Conservation (phyloP, 805 yeast genomes). For the Lipomyces sp. region DNA sequence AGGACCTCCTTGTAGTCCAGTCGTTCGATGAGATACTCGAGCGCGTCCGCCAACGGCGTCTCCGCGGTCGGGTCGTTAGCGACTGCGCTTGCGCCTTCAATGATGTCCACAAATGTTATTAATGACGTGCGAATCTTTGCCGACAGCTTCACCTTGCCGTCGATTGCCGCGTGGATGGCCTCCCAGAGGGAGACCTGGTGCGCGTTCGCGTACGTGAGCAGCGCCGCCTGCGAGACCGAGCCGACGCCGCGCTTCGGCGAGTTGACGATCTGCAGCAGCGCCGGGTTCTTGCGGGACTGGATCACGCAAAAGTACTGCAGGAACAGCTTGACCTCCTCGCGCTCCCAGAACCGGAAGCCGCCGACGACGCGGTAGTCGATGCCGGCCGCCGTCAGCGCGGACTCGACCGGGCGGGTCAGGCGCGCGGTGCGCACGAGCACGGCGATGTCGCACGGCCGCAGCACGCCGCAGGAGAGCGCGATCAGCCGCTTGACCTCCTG, state of each 20-base stretch:
- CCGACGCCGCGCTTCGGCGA: slow-evolving; percentile 72
- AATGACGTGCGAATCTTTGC: slow-evolving; percentile 3
- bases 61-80: neutral
- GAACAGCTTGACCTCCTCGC: slow-evolving; percentile 61
- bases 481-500: slow-evolving; percentile 52
- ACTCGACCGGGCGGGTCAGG: slow-evolving; percentile 62
- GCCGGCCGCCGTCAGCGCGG: slow-evolving; percentile 50
- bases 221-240: slow-evolving; percentile 44
- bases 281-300: slow-evolving; percentile 57
- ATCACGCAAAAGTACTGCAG: slow-evolving; percentile 64
- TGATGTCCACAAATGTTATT: slow-evolving; percentile 10
- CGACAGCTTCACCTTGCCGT: slow-evolving; percentile 13
- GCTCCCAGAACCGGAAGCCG: slow-evolving; percentile 78
- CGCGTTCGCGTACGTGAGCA: slow-evolving; percentile 30
- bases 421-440: slow-evolving; percentile 64
- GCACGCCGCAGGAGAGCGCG: slow-evolving; percentile 44
- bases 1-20: slow-evolving; percentile 16
- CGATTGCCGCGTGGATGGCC: slow-evolving; percentile 8
- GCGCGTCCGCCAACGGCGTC: slow-evolving; percentile 4
- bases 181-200: slow-evolving; percentile 21
- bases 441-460: slow-evolving; percentile 61
- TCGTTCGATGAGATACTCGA: slow-evolving; percentile 7
- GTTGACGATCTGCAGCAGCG: slow-evolving; percentile 55
- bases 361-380: slow-evolving; percentile 67
- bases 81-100: slow-evolving; percentile 6